A percentile compares a stretch with the other conserved stretches of the same genome.
phyloP scores from a whole-genome alignment of 2,329 filamentous ascomycete species.

The Nemania serpens region DNA sequence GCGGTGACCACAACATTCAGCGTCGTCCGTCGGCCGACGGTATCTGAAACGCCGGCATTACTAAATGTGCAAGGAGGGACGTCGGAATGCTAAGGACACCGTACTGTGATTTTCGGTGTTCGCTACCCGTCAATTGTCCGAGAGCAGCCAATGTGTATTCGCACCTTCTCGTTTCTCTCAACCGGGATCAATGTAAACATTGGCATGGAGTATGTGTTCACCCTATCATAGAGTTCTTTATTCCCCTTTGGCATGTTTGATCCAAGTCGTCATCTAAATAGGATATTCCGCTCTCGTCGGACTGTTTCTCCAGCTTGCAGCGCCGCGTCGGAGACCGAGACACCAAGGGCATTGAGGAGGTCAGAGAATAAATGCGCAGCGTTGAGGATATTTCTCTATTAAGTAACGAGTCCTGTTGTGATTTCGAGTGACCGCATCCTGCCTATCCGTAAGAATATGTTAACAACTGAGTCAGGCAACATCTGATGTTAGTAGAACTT shows the following conservation, averaged over 20 bases:
- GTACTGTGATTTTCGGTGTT: conserved; percentile 14
- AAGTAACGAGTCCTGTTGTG: too few species aligned
- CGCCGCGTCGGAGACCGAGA: neutral
- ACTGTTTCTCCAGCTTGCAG: neutral
- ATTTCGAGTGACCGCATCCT: too few species aligned
- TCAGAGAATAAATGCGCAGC: too few species aligned
- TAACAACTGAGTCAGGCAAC: too few species aligned
- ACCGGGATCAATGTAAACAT: too few species aligned
- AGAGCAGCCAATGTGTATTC: neutral
- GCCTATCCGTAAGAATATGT: too few species aligned
- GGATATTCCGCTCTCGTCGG: neutral
- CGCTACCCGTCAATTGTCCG: conserved; percentile 20
- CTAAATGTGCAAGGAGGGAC: neutral
- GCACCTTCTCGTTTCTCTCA: neutral
- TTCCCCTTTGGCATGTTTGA: neutral
- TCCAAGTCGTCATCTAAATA: neutral
- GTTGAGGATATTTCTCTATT: too few species aligned
- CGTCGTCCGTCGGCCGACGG: neutral
- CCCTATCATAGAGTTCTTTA: neutral
- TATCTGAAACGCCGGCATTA: neutral
- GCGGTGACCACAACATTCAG: neutral
- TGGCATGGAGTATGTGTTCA: neutral
- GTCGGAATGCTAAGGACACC: neutral
- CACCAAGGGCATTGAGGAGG: neutral
- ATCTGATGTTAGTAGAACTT: too few species aligned